phyloP scores from a whole-genome alignment of 2,329 filamentous ascomycete genomes.

The Fusarium circinatum region DNA sequence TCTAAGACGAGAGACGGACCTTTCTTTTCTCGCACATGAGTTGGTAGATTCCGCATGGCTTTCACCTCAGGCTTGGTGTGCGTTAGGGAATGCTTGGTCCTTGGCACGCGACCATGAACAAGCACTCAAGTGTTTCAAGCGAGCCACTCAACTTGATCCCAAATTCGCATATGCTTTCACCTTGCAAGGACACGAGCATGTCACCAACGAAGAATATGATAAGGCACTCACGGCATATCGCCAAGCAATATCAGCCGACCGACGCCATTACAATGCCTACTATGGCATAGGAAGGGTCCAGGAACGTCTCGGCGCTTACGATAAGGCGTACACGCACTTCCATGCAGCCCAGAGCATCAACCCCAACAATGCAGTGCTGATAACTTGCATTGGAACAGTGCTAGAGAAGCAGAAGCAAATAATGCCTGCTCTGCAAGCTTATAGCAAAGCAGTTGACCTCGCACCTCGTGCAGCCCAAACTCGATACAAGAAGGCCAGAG shows the following conservation, averaged over 20 bases:
- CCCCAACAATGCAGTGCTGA: conserved; percentile 89
- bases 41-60: conserved; percentile 87
- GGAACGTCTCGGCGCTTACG: conserved; percentile 89
- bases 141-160: conserved; percentile 89
- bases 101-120: conserved; percentile 93
- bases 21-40: conserved; percentile 92
- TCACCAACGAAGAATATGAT: conserved; percentile 96
- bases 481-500: conserved; percentile 91
- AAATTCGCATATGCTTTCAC: conserved; percentile 97
- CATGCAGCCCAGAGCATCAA: conserved; percentile 89
- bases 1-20: conserved; percentile 87
- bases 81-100: conserved; percentile 93
- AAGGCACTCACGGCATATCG: conserved; percentile 91
- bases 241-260: conserved; percentile 84
- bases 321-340: conserved; percentile 92
- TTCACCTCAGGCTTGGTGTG: conserved; percentile 95
- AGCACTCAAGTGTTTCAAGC: conserved; percentile 92
- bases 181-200: conserved; percentile 93
- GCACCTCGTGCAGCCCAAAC: conserved; percentile 84
- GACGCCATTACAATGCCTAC: conserved; percentile 97
- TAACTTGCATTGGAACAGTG: conserved; percentile 91
- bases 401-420: conserved; percentile 89
- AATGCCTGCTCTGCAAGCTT: conserved; percentile 81
- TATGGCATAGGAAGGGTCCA: conserved; percentile 88
- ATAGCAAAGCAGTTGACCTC: conserved; percentile 82